Conservation (phyloP, 441 rosid genomes). For the Corymbia citriodora region DNA sequence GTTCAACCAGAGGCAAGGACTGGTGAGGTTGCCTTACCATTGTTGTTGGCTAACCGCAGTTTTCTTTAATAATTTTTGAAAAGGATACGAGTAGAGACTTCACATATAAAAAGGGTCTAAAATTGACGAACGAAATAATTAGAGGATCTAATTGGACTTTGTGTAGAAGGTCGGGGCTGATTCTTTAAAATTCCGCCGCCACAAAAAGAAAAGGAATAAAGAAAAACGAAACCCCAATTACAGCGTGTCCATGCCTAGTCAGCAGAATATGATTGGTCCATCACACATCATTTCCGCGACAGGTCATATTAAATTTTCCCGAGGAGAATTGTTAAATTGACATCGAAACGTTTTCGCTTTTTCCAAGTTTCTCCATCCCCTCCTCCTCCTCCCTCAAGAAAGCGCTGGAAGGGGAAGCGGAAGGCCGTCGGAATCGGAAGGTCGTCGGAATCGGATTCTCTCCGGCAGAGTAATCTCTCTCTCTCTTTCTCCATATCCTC, state of each 20-base stretch:
- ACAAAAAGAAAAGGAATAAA: neutral
- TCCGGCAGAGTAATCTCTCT: conserved; percentile 9
- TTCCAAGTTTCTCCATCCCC: neutral
- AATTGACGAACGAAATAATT: neutral
- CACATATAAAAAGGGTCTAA: neutral
- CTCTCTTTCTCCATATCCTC: neutral
- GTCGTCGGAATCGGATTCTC: neutral
- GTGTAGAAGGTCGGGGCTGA: neutral
- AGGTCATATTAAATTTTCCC: neutral
- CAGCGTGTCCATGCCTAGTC: neutral
- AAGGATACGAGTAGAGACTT: neutral
- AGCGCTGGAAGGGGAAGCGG: neutral
- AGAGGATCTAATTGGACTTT: neutral
- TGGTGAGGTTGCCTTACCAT: accelerated
- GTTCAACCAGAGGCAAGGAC: accelerated
- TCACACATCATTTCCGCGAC: neutral
- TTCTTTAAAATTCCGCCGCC: neutral
- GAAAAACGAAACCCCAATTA: neutral
- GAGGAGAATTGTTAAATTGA: neutral
- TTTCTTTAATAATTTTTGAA: no score
- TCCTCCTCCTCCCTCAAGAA: neutral
- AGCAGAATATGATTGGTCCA: neutral
- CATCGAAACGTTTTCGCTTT: neutral
- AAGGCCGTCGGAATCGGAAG: neutral
- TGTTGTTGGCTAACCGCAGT: no score